Base-by-base conservation (phyloP, 148 eudicot species). In the Rhododendron ferrugineum region DNA sequence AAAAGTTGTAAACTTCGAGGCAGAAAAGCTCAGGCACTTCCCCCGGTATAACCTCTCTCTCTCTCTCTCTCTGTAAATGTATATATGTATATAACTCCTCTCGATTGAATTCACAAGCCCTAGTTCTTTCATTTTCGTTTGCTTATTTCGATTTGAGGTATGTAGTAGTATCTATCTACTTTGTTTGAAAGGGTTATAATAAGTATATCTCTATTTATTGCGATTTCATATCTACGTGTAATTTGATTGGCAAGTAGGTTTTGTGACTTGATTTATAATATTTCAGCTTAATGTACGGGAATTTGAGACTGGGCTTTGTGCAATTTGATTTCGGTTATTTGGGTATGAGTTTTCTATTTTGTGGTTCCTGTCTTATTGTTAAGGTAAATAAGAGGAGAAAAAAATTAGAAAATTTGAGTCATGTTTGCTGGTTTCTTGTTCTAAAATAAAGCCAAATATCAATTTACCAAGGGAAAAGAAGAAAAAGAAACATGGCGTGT, bases 1-100 rank as follows among this genome's bases (percentile, higher is more conserved):
- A 40, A 15, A 0, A 73, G 34, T 13, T 79, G 86, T 79, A 84
- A 36, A 78, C 54, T 84, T 79, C 86, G 50, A 84, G 84, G 74
- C 58, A 28, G 11, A 72, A 20, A 22, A 42, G 8, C 81, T 75
- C 56, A 58, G 89, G 82, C 89, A 56, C 86, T 52, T 23, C 22
- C 73, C 81, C 81, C 52, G 84, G 84, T 79, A 87, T 14, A 20
- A 42, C 10, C 49, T 36, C 77, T 62, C 44, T 46, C 78, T 80
- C 32, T n/a, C 47, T 46, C 49, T 23, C 28, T 9, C 0, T 78
- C 5, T 40, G 3, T 34, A 3, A 3, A 0, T 52, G 23, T 77
- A 47, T 66, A 47, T 66, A 23, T 82, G 2, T 23, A 11, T 58
- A 2, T 37, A 37, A 5, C 30, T 50, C 28, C 8, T 40, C 36